A percentile compares a stretch with the other conserved stretches of the same genome.
Conservation (phyloP, 2,329 filamentous ascomycete genomes). For the Lecanicillium sp. region DNA sequence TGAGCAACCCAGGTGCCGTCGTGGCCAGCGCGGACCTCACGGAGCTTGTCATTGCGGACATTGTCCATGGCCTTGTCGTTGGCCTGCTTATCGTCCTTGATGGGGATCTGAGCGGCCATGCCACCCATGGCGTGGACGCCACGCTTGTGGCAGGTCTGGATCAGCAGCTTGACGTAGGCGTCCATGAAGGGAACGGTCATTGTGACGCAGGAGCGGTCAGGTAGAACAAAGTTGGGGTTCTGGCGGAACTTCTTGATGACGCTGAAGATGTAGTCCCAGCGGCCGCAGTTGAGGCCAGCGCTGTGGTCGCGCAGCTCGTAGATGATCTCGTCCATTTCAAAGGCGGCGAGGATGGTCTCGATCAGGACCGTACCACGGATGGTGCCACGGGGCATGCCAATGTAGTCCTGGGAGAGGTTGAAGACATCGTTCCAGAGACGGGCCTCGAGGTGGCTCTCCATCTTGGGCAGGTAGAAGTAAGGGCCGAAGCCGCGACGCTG, state of each 20-base stretch:
- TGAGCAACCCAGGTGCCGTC: constrained; percentile 97
- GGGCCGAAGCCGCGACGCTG: constrained; percentile 78
- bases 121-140: constrained; percentile 99
- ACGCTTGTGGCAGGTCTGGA: constrained; percentile 94
- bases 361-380: constrained; percentile 94
- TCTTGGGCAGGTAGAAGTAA: constrained; percentile 97
- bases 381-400: constrained; percentile 81
- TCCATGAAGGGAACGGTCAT: constrained; percentile 99
- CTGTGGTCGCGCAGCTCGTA: constrained; percentile 97
- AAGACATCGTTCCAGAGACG: constrained; percentile 97
- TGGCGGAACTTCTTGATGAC: constrained; percentile 99
- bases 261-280: constrained; percentile 99
- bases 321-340: constrained; percentile 99
- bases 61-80: constrained; percentile 93
- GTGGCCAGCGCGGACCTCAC: constrained; percentile 89
- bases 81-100: constrained; percentile 85
- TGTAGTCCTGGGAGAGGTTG: constrained; percentile 89
- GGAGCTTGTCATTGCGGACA: constrained; percentile 90
- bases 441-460: constrained; percentile 96
- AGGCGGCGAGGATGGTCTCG: constrained; percentile 94
- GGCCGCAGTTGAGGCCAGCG: constrained; percentile 92
- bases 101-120: constrained; percentile 98
- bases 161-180: constrained; percentile 87
- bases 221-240: constrained; percentile 85
- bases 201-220: constrained; percentile 82